Evolutionary conservation across 768 basidiomycete species (phyloP).

Genomic region (Cystoderma amianthinum): DNA sequence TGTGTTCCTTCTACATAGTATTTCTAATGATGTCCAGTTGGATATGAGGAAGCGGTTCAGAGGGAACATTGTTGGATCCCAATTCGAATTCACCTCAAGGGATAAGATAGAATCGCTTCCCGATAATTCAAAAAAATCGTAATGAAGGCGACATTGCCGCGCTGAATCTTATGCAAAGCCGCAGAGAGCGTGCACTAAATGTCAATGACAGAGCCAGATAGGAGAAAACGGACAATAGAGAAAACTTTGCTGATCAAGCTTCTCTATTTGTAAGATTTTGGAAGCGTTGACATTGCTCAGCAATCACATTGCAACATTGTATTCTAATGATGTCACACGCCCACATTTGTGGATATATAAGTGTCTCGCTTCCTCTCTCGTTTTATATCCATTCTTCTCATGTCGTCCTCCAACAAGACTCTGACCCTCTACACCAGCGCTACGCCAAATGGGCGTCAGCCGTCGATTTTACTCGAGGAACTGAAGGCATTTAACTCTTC

Average conservation of each 20-base stretch:
- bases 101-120: constrained; percentile 4
- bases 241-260: too few relatives aligned
- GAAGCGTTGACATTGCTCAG: too few relatives aligned
- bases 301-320: too few relatives aligned
- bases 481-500: constrained; percentile 45
- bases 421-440: constrained; percentile 42
- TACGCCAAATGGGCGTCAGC: constrained; percentile 56
- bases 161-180: too few relatives aligned
- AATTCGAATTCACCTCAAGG: constrained; percentile 35
- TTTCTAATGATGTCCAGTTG: constrained; percentile 34
- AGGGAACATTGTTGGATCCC: constrained; percentile 59
- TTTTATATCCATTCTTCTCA: constrained; percentile 20
- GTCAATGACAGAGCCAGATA: too few relatives aligned
- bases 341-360: too few relatives aligned
- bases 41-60: constrained; percentile 83
- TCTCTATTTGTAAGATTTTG: too few relatives aligned
- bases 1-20: not conserved
- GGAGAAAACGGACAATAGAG: too few relatives aligned
- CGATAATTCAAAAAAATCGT: too few relatives aligned
- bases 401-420: constrained; percentile 28
- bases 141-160: too few relatives aligned
- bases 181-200: too few relatives aligned
- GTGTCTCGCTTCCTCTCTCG: constrained; percentile 2
- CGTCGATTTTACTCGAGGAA: constrained; percentile 55
- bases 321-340: too few relatives aligned